Base-by-base conservation (phyloP, 305 asterid genomes). In the Fraxinus floribunda region DNA sequence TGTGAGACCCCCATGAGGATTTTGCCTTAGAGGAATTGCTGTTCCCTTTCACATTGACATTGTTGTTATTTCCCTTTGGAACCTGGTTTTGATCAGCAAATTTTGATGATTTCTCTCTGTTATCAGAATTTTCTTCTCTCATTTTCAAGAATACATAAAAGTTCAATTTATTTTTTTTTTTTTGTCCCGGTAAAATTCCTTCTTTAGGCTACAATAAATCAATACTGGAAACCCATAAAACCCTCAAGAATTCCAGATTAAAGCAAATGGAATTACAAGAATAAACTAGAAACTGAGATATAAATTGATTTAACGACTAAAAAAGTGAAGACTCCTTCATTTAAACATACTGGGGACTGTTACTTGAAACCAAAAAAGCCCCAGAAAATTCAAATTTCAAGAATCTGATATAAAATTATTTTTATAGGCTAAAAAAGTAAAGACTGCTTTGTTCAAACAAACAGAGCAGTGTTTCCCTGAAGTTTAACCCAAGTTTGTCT, bases 1-100 rank as follows among this genome's bases (percentile, higher is more conserved):
- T 86, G 29, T 95, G 91, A 46, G 98, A 91, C 73, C 98, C 95
- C 98, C 98, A 95, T 3, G 97, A 93, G 73, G 98, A 90, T 84
- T 90, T 95, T 87, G 88, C 90, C 86, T 89, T 92, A 5, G 96
- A 84, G 79, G 89, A 78, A 80, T 88, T 92, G 80, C 86, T 88
- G 88, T 84, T 89, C 5, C 89, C 91, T 87, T 90, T 94, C 39
- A 22, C 24, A 22, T 22, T 22, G 24, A 70, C 91, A 84, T 85
- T 89, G 80, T 82, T 76, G 79, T 80, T 84, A 68, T 64, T 83
- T 74, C 80, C 86, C 82, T 85, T 94, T 4, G 93, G 89, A 70
- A 35, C 85, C 86, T 91, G 93, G 83, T 92, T 95, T 86, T 93
- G 95, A 81, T 94, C 97, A n/a, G 89, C 82, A 82, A 91, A 91